phyloP scores from a whole-genome alignment of 2,329 filamentous ascomycete species.

The Periglandula ipomoeae region DNA sequence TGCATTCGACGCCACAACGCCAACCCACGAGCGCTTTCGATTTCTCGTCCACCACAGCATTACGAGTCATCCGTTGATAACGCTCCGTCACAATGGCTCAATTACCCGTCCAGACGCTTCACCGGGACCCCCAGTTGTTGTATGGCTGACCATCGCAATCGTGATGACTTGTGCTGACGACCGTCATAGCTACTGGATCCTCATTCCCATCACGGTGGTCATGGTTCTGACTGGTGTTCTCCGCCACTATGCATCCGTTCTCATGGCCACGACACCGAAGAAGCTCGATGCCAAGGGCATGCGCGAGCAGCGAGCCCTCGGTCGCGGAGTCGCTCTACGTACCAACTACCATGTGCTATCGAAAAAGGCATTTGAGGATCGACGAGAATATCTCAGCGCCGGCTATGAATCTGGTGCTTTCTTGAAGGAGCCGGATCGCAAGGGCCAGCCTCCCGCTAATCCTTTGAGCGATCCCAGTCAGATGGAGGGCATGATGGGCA shows the following conservation, averaged over 20 bases:
- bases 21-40: slow-evolving; percentile 1
- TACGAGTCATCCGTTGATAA: slow-evolving; percentile 7
- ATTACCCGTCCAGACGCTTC: slow-evolving; percentile 85
- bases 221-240: slow-evolving; percentile 96
- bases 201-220: slow-evolving; percentile 92
- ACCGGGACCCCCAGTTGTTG: slow-evolving; percentile 97
- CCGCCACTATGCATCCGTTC: slow-evolving; percentile 90
- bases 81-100: slow-evolving; percentile 58
- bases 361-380: slow-evolving; percentile 63
- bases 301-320: slow-evolving; percentile 76
- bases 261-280: slow-evolving; percentile 80
- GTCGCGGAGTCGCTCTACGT: slow-evolving; percentile 78
- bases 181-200: slow-evolving; percentile 82
- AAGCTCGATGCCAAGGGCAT: slow-evolving; percentile 65
- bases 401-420: slow-evolving; percentile 81
- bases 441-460: slow-evolving; percentile 82
- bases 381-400: slow-evolving; percentile 71
- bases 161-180: background rate
- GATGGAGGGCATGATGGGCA: slow-evolving; percentile 99
- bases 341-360: slow-evolving; percentile 75
- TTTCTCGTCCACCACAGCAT: too few relatives aligned
- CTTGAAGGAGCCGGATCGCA: slow-evolving; percentile 78
- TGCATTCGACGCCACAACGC: background rate
- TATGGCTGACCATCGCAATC: slow-evolving; percentile 36
- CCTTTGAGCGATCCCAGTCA: slow-evolving; percentile 90